phyloP scores from a whole-genome alignment of 805 yeast species.

The Lipomyces yamadae region DNA sequence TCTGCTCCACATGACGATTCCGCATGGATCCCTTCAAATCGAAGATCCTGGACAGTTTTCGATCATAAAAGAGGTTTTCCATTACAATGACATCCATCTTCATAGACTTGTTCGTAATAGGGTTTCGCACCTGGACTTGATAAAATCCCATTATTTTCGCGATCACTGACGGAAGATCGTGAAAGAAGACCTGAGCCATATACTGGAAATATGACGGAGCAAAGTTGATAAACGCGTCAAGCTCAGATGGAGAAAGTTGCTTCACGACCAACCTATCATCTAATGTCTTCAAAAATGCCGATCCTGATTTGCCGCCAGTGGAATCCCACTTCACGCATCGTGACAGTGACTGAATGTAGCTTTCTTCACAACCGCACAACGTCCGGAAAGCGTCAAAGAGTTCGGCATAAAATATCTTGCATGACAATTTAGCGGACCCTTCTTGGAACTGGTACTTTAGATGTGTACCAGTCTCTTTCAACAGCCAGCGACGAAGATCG shows the following conservation, averaged over 20 bases:
- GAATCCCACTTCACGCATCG: conserved; percentile 96
- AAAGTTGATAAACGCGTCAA: conserved; percentile 91
- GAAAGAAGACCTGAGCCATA: conserved; percentile 92
- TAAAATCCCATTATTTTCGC: conserved; percentile 96
- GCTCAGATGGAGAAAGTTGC: conserved; percentile 83
- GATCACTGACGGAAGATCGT: conserved; percentile 90
- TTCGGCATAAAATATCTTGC: conserved; percentile 93
- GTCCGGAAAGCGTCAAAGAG: conserved; percentile 93
- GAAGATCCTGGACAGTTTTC: conserved; percentile 81
- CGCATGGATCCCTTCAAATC: conserved; percentile 98
- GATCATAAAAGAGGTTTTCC: conserved; percentile 91
- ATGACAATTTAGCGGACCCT: conserved; percentile 78
- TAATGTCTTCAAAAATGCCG: conserved; percentile 87
- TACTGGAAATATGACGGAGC: conserved; percentile 97
- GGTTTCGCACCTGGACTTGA: conserved; percentile 85
- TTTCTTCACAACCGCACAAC: conserved; percentile 75
- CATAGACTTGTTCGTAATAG: conserved; percentile 72
- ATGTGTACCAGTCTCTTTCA: conserved; percentile 85
- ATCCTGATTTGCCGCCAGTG: conserved; percentile 95
- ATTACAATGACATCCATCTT: conserved; percentile 90
- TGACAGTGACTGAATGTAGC: conserved; percentile 85
- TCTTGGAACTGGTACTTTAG: conserved; percentile 90
- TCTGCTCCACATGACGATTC: conserved; percentile 93
- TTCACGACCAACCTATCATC: conserved; percentile 90
- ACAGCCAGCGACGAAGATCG: conserved; percentile 67